A percentile compares a stretch with the other conserved stretches of the same genome.
These are phyloP conservation scores for Boletus tomentosulus DNA, from an alignment of 768 basidiomycete species.

Conservation along the genomic window DNA sequence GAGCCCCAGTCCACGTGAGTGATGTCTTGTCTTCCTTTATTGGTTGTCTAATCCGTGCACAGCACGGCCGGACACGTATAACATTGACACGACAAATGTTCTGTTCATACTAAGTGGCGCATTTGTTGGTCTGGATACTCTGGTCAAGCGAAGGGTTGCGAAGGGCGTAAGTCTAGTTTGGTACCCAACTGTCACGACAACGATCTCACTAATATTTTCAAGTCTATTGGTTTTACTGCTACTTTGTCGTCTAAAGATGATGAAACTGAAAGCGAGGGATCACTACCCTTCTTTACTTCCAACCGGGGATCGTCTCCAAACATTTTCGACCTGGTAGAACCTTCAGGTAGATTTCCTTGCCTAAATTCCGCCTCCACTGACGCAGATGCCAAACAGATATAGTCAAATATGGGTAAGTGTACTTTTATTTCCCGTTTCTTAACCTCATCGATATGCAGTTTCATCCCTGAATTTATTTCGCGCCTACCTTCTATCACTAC, in stretches of 20 bases:
- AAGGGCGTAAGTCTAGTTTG: slow-evolving; percentile 66
- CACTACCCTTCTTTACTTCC: slow-evolving; percentile 73
- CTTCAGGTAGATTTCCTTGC: slow-evolving; percentile 43
- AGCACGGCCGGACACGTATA: slow-evolving; percentile 65
- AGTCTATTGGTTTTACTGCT: slow-evolving; percentile 90
- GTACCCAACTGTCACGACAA: neutral
- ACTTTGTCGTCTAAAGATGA: slow-evolving; percentile 39
- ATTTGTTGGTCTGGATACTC: slow-evolving; percentile 84
- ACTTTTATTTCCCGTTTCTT: neutral
- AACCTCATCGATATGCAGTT: slow-evolving; percentile 38
- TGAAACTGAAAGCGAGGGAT: slow-evolving; percentile 34
- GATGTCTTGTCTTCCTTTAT: neutral
- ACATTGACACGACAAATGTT: slow-evolving; percentile 85
- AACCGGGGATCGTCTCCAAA: slow-evolving; percentile 55
- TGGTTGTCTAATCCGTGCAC: slow-evolving; percentile 4
- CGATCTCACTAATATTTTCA: slow-evolving; percentile 1
- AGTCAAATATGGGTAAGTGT: slow-evolving; percentile 69
- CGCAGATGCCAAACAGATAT: slow-evolving; percentile 50
- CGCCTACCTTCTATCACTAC: slow-evolving; percentile 91
- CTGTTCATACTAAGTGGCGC: slow-evolving; percentile 95
- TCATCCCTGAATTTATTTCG: slow-evolving; percentile 94
- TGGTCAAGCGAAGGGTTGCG: slow-evolving; percentile 74
- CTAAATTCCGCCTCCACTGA: neutral
- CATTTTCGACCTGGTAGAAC: slow-evolving; percentile 67
- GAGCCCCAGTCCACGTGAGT: slow-evolving; percentile 27